phyloP scores from a whole-genome alignment of 768 basidiomycete species.

The Lyophyllum semitale region DNA sequence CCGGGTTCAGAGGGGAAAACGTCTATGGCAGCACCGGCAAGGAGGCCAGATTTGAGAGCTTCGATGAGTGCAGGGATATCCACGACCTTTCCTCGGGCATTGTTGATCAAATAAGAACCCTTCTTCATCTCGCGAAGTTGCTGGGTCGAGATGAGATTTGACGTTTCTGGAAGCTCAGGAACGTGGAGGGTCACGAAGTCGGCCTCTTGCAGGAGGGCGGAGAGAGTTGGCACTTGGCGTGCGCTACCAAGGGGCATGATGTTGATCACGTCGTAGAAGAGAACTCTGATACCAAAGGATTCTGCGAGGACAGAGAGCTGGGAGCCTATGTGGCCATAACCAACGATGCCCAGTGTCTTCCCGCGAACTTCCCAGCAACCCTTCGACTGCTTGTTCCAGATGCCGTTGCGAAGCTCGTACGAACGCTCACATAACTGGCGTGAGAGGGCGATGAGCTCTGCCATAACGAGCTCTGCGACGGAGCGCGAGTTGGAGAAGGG shows the following conservation, averaged over 20 bases:
- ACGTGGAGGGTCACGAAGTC: slow-evolving; percentile 98
- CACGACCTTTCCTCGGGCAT: slow-evolving; percentile 93
- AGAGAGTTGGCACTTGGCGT: slow-evolving; percentile 81
- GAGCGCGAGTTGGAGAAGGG: slow-evolving; percentile 99
- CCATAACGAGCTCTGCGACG: slow-evolving; percentile 96
- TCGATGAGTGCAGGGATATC: slow-evolving; percentile 90
- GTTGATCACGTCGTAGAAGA: slow-evolving; percentile 94
- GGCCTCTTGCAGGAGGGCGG: slow-evolving; percentile 70
- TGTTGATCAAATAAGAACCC: slow-evolving; percentile 96
- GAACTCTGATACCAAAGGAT: slow-evolving; percentile 91
- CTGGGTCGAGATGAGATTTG: slow-evolving; percentile 81
- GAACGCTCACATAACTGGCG: slow-evolving; percentile 91
- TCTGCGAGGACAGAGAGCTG: slow-evolving; percentile 97
- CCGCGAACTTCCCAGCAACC: slow-evolving; percentile 98
- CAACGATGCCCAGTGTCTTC: slow-evolving; percentile 96
- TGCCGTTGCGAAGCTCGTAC: slow-evolving; percentile 82
- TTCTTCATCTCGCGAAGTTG: slow-evolving; percentile 92
- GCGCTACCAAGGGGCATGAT: slow-evolving; percentile 98
- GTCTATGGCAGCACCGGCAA: slow-evolving; percentile 89
- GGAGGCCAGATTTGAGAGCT: slow-evolving; percentile 80
- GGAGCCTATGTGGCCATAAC: slow-evolving; percentile 97
- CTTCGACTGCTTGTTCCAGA: slow-evolving; percentile 99
- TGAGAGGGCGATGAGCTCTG: slow-evolving; percentile 91
- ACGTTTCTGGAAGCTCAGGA: slow-evolving; percentile 94
- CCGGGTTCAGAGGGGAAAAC: slow-evolving; percentile 95